Evolutionary conservation across 805 yeast genomes (phyloP), one percentile per base, ranked within the genome.

Genomic region (Kuraishia capsulata): DNA sequence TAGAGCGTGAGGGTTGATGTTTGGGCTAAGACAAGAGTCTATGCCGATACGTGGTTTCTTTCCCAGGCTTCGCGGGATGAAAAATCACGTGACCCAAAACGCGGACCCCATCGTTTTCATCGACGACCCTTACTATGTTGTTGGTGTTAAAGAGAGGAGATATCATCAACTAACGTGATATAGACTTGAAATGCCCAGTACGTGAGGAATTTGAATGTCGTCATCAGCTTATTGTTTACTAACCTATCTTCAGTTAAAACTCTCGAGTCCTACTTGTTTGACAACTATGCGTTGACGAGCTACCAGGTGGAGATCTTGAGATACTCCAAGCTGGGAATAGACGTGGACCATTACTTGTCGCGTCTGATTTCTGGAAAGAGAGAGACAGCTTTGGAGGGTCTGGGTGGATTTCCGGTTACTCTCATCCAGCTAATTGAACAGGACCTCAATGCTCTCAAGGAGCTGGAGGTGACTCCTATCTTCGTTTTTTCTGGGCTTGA

Each of bases 401-500:
- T 82, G 45, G 95, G 95, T 19, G 95, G 95, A 0, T 71, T 80
- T 40, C 95, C 95, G 2, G 56, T 71, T 35, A 71, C 85, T 3
- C 59, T 87, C 44, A 67, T 64, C 40, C 61, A 62, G 42, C 67
- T 67, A 47, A 60, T 86, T 35, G 78, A 76, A 38, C 57, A 76
- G 1, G 94, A 87, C 51, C 61, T 87, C 37, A 65, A 67, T 33
- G 67, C 70, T 2, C 76, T 88, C 53, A 62, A 67, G 36, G 77
- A 75, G 38, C 68, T 67, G 43, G 71, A 76, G 37, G 74, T 88
- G 41, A 80, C 76, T n/a, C 95, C 95, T 0, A 60, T 87, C 13
- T 88, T 85, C 55, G 81, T 88, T 5, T 77, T 88, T 41, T 70
- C 78, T 4, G 97, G 97, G 1, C 63, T 78, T 41, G 61, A 64